These are phyloP conservation scores for Pistacia integerrima DNA, from an alignment of 345 rosid species.

Conservation along the genomic window DNA sequence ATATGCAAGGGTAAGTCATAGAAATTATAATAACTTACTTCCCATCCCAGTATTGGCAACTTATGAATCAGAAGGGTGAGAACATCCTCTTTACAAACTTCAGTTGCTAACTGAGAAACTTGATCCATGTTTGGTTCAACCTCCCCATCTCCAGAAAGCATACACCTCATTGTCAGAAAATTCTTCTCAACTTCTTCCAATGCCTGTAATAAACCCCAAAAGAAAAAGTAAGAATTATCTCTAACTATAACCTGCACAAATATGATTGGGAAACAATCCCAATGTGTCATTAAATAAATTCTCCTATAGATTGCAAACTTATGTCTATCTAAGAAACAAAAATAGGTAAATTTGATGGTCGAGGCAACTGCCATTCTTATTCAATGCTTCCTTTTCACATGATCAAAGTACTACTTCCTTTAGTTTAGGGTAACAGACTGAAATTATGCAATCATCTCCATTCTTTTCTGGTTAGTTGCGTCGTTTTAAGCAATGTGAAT, in stretches of 20 bases:
- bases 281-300: not conserved
- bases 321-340: not conserved
- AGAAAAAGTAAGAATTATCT: not conserved
- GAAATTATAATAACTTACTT: conserved; percentile 51
- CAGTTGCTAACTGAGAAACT: conserved; percentile 68
- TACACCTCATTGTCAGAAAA: conserved; percentile 61
- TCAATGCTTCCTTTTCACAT: not conserved
- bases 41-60: conserved; percentile 88
- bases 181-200: conserved; percentile 96
- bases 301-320: not conserved
- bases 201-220: conserved; percentile 44
- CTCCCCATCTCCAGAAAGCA: conserved; percentile 92
- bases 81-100: conserved; percentile 89
- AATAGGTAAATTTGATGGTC: not conserved
- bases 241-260: not conserved
- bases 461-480: too few species aligned
- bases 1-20: not conserved
- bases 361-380: not conserved
- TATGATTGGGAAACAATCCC: not conserved
- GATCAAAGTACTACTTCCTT: not conserved
- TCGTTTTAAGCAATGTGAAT: not conserved
- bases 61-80: conserved; percentile 73
- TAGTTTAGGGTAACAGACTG: not conserved
- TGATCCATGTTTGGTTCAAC: conserved; percentile 81
- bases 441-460: not conserved